Base-by-base conservation (phyloP, 768 basidiomycete species). In the Pulveroboletus ravenelii region DNA sequence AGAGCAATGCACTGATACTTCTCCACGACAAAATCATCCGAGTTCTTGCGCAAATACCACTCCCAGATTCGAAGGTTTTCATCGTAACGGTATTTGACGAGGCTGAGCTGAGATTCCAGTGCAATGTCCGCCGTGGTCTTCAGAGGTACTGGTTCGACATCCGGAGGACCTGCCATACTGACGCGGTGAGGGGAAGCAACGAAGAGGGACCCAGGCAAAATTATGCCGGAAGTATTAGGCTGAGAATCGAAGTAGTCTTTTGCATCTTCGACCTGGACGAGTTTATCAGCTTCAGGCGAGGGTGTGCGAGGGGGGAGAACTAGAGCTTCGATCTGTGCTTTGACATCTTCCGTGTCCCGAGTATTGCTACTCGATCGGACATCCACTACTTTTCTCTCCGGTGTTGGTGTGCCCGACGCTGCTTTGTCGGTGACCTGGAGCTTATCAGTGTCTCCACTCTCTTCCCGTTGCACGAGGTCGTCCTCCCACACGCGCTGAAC, bases 51-150 rank as follows among this genome's bases (percentile, higher is more conserved):
- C 10, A 89, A 72, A 62, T 95, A 95, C 93, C 93, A 96, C 60
- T 93, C 89, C 93, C 94, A 97, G 27, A 95, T 81, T 38, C 89
- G 84, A 34, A 87, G 79, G 55, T 91, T 87, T 58, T 95, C 92
- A 57, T 87, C 85, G 49, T 93, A 89, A 56, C 85, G 84, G 75
- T 84, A 85, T 63, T 87, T 84, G 35, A 89, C 70, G 34, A 82
- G 73, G 41, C 78, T 79, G 36, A 88, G 79, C 17, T 75, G 78
- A 61, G 89, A 91, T 62, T 93, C 86, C 34, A 84, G 70, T 10
- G 76, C 69, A 42, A 96, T 90, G 58, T 93, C 89, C 27, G 78
- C 72, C 2, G 72, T 70, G 0, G 82, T 81, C 60, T 84, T 89
- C 34, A 87, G 54, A 2, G 73, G 64, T 6, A 61, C 52, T 31